phyloP scores from a whole-genome alignment of 768 basidiomycete species.

The Suillus americanus region DNA sequence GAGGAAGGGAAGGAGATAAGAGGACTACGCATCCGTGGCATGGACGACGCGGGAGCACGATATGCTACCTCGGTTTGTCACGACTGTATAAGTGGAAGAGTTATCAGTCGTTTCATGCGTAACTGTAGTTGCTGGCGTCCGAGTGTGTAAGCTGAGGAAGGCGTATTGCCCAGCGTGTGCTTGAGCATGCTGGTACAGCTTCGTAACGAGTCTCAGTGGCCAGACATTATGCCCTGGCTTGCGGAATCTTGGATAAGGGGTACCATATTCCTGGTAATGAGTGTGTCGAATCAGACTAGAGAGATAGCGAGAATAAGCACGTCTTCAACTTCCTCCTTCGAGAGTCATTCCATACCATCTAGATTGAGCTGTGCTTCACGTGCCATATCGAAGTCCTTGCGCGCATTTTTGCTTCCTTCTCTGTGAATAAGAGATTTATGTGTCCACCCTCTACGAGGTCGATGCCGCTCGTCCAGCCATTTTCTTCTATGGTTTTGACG shows the following conservation, averaged over 20 bases:
- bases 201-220: constrained; percentile 79
- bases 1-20: constrained; percentile 73
- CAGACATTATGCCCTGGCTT: constrained; percentile 66
- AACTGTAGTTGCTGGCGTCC: constrained; percentile 64
- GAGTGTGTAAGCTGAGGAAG: constrained; percentile 63
- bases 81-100: constrained; percentile 31
- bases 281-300: not conserved
- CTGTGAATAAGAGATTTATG: constrained; percentile 47
- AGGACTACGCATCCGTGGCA: constrained; percentile 84
- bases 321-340: constrained; percentile 43
- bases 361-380: constrained; percentile 49
- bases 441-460: constrained; percentile 65
- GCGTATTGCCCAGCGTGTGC: constrained; percentile 27
- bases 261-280: constrained; percentile 27
- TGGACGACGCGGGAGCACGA: constrained; percentile 69
- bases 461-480: constrained; percentile 46
- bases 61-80: constrained; percentile 68
- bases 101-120: not conserved
- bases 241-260: constrained; percentile 51
- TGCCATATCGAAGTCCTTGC: constrained; percentile 54
- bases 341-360: constrained; percentile 44
- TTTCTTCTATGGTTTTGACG: constrained; percentile 44
- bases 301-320: constrained; percentile 33
- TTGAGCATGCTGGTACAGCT: constrained; percentile 50
- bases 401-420: constrained; percentile 40